A percentile compares a stretch with the other conserved stretches of the same genome.
phyloP scores from a whole-genome alignment of 2,329 filamentous ascomycete species.

The Venturia oleaginea region DNA sequence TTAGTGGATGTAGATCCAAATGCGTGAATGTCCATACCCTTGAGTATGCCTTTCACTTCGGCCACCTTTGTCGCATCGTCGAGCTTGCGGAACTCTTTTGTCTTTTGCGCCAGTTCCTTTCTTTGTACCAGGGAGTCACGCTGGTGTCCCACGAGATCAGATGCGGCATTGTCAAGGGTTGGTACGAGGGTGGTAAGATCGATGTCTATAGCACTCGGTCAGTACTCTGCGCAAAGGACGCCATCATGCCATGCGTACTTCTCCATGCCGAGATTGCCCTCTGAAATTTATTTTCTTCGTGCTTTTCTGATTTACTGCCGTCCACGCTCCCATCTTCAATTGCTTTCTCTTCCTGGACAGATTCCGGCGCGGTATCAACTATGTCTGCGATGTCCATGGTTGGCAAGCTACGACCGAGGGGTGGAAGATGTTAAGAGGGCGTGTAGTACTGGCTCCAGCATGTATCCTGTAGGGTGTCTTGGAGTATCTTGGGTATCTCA shows the following conservation, averaged over 20 bases:
- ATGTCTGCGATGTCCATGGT: conserved; percentile 14
- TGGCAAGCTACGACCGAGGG: background rate
- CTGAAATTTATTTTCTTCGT: conserved; percentile 87
- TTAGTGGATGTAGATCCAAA: conserved; percentile 12
- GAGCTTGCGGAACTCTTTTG: conserved; percentile 91
- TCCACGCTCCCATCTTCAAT: background rate
- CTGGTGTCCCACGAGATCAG: conserved; percentile 87
- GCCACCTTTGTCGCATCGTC: conserved; percentile 79
- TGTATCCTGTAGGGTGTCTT: background rate
- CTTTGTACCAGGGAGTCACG: conserved; percentile 91
- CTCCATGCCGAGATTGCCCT: conserved; percentile 93
- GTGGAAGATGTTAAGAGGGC: background rate
- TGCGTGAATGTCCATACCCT: conserved; percentile 47
- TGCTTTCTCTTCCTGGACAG: background rate
- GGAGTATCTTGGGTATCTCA: background rate
- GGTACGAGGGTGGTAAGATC: conserved; percentile 77
- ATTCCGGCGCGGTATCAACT: conserved; percentile 14
- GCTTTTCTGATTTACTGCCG: conserved; percentile 19
- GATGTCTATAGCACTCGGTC: conserved; percentile 51
- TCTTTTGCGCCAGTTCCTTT: conserved; percentile 97
- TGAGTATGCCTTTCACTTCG: conserved; percentile 83
- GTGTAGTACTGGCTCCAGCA: background rate
- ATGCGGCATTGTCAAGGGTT: conserved; percentile 84
- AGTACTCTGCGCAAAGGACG: conserved; percentile 15
- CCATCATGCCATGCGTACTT: conserved; percentile 46